phyloP scores from a whole-genome alignment of 345 rosid species.

The Eucalyptus guilfoylei region DNA sequence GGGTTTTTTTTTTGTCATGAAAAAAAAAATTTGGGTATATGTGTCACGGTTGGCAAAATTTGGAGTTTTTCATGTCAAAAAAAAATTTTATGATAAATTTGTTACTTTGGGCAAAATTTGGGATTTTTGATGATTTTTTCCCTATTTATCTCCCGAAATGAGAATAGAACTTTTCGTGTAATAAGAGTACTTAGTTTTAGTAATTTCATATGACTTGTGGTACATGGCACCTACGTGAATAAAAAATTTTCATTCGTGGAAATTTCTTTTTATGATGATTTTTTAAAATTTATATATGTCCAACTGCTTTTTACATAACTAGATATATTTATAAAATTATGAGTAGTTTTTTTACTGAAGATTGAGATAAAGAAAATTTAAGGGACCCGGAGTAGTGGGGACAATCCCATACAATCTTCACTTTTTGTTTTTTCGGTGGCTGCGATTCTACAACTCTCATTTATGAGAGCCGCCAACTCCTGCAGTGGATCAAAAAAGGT shows the following conservation, averaged over 20 bases:
- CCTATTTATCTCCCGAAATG: neutral
- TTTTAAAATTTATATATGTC: neutral
- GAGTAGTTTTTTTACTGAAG: neutral
- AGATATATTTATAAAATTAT: neutral
- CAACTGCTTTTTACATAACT: neutral
- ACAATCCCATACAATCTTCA: neutral
- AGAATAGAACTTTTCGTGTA: neutral
- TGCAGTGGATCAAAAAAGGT: neutral
- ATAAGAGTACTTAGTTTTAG: neutral
- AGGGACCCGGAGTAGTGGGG: neutral
- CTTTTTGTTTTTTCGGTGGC: neutral
- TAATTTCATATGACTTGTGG: neutral
- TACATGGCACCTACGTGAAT: fast-evolving
- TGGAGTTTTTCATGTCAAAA: too few relatives aligned
- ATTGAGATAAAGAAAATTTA: neutral
- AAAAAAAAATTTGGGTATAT: too few relatives aligned
- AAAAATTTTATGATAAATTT: too few relatives aligned
- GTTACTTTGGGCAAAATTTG: too few relatives aligned
- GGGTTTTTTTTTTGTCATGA: too few relatives aligned
- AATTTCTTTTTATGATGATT: neutral
- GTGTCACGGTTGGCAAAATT: too few relatives aligned
- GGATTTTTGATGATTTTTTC: too few relatives aligned
- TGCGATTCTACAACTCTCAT: neutral
- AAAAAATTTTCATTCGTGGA: fast-evolving
- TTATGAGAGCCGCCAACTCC: neutral